Conservation (phyloP, 1,284 basidiomycete species). For the Agroathelia rolfsii region DNA sequence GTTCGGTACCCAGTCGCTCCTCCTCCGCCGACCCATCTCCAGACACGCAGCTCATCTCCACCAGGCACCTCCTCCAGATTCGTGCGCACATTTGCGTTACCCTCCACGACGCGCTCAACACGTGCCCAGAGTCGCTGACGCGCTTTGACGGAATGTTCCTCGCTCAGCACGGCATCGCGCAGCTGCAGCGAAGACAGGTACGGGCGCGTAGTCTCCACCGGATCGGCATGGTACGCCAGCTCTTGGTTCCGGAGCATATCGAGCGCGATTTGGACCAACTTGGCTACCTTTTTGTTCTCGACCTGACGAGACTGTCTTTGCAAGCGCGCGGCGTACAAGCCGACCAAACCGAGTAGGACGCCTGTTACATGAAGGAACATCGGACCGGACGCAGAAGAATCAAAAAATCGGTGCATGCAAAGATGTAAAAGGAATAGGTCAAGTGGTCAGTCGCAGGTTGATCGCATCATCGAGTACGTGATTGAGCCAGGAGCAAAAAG, state of each 20-base stretch:
- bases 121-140: slow-evolving; percentile 76
- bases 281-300: slow-evolving; percentile 66
- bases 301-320: slow-evolving; percentile 40
- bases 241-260: slow-evolving; percentile 83
- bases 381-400: slow-evolving; percentile 15
- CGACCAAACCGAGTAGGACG: slow-evolving; percentile 23
- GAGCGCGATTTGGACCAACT: slow-evolving; percentile 73
- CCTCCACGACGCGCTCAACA: slow-evolving; percentile 85
- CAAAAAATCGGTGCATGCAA: slow-evolving; percentile 8
- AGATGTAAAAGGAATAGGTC: background rate
- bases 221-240: slow-evolving; percentile 77
- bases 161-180: slow-evolving; percentile 81
- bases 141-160: slow-evolving; percentile 63
- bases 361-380: slow-evolving; percentile 22
- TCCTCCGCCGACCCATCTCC: slow-evolving; percentile 69
- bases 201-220: slow-evolving; percentile 65
- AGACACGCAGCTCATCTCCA: slow-evolving; percentile 80
- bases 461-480: no score
- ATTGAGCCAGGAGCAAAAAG: slow-evolving; percentile 9
- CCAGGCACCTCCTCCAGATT: slow-evolving; percentile 83
- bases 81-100: slow-evolving; percentile 88
- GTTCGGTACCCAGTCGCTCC: no score
- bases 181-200: slow-evolving; percentile 87
- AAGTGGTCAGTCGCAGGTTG: no score
- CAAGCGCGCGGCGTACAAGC: slow-evolving; percentile 27